Evolutionary conservation across 257 asterid species (phyloP), one percentile per base, ranked within the genome.

Genomic region (Lithospermum erythrorhizon): DNA sequence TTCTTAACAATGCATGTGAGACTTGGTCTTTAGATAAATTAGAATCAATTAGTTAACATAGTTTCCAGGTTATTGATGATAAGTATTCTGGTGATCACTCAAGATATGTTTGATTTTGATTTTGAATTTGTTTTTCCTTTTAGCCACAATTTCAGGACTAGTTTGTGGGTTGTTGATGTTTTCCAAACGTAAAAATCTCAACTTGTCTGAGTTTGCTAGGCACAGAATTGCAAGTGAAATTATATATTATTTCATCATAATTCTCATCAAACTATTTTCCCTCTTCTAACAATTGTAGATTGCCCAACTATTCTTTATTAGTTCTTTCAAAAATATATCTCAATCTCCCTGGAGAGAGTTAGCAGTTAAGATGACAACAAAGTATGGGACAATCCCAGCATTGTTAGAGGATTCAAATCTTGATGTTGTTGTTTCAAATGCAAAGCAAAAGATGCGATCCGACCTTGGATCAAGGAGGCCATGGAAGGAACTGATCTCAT

Each of bases 401-500:
- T 37, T n/a, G n/a, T n/a, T 58, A 32, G 25, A 49, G 22, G 14
- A 45, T 5, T 20, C 37, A 20, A 61, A 47, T 19, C 11, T 56
- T 4, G 60, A 20, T 21, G 5, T 22, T 19, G 60, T 56, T 24
- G 52, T 62, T 17, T 25, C 75, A 45, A 19, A 24, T 7, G 21
- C 64, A 29, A 72, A 68, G 11, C 61, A 57, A 29, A 53, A 67
- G 61, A 17, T 47, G 56, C 22, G 67, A 58, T 64, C 74, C 9
- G 69, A 69, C 3, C 70, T 75, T 17, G 79, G 81, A 13, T 60
- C 30, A 62, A 71, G 70, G 2, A 78, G 57, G 5, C 79, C 80
- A 17, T 83, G 86, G 90, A 64, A 62, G 17, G 70, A 45, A 32
- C 72, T 83, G 75, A 0, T 49, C 11, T 68, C 76, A 19, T 61